These are phyloP conservation scores for Dioscorea cayenensis DNA, from an alignment of 116 monocot species.

Conservation along the genomic window DNA sequence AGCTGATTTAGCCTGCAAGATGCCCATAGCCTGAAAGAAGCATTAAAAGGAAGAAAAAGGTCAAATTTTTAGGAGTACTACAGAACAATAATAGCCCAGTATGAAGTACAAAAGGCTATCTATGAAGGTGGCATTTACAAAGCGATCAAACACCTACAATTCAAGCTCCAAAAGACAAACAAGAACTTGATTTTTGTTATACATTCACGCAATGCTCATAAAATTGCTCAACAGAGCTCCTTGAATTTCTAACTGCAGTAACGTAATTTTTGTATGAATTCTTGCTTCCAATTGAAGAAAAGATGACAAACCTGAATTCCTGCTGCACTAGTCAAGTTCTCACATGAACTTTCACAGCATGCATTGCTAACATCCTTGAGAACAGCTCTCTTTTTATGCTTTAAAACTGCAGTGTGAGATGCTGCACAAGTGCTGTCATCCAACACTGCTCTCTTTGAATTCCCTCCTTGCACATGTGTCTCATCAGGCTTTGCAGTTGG, in stretches of 20 bases:
- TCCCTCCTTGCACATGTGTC: conserved; percentile 9
- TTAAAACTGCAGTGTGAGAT: conserved; percentile 1
- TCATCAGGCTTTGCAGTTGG: conserved; percentile 12
- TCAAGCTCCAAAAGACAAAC: too few species aligned
- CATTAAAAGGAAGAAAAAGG: background rate
- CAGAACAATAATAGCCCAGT: too few species aligned
- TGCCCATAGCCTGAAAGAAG: conserved; percentile 14
- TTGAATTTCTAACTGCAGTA: background rate
- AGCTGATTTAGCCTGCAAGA: conserved; percentile 3
- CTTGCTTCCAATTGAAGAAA: background rate
- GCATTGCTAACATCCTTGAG: conserved; percentile 38
- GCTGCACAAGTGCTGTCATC: conserved; percentile 15
- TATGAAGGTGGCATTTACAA: too few species aligned
- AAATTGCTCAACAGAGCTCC: background rate
- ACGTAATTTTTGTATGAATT: background rate
- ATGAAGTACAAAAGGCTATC: too few species aligned
- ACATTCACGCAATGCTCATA: too few species aligned
- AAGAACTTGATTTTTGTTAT: too few species aligned
- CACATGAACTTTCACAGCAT: conserved; percentile 8
- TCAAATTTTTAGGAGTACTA: too few species aligned
- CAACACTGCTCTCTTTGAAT: conserved; percentile 15
- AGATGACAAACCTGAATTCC: conserved; percentile 15
- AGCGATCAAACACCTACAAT: too few species aligned
- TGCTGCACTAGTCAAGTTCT: conserved; percentile 4
- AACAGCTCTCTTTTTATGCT: conserved; percentile 27